A percentile compares a stretch with the other conserved stretches of the same genome.
These are phyloP conservation scores for Drechslerella coelobrocha DNA, from an alignment of 2,329 filamentous ascomycete genomes.

Conservation along the genomic window DNA sequence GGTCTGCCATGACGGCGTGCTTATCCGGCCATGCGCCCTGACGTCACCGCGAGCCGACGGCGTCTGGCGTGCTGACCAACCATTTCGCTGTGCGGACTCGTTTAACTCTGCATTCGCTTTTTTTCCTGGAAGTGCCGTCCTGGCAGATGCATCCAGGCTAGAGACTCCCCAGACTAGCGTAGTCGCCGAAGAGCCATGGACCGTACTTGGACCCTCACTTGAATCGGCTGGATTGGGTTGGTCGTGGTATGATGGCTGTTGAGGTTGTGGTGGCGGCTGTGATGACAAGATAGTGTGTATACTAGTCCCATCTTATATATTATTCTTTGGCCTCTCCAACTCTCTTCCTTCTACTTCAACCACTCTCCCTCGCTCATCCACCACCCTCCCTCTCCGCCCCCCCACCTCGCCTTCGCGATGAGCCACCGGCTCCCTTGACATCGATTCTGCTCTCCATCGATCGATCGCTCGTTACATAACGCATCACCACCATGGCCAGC, in stretches of 20 bases:
- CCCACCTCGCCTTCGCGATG: not conserved
- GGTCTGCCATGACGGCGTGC: slow-evolving; percentile 10
- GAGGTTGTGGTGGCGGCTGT: not conserved
- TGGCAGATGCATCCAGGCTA: slow-evolving; percentile 1
- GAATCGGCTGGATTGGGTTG: not conserved
- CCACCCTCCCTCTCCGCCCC: not conserved
- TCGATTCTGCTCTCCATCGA: not conserved
- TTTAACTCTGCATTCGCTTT: not conserved
- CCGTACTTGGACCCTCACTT: not conserved
- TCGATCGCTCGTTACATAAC: not conserved
- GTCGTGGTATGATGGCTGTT: not conserved
- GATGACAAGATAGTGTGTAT: not conserved
- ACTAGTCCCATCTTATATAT: not conserved
- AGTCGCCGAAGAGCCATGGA: not conserved
- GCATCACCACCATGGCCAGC: slow-evolving; percentile 21
- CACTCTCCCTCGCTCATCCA: not conserved
- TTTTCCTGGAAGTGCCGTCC: not conserved
- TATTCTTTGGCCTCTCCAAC: not conserved
- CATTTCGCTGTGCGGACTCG: not conserved
- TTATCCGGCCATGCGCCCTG: not conserved
- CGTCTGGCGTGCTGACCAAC: slow-evolving; percentile 21
- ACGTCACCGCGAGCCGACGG: slow-evolving; percentile 14
- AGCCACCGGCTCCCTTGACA: not conserved
- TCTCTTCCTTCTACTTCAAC: not conserved
- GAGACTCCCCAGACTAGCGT: not conserved